phyloP scores from a whole-genome alignment of 202 grass and related monocot genomes.

The Thinopyrum obtusiflorum region DNA sequence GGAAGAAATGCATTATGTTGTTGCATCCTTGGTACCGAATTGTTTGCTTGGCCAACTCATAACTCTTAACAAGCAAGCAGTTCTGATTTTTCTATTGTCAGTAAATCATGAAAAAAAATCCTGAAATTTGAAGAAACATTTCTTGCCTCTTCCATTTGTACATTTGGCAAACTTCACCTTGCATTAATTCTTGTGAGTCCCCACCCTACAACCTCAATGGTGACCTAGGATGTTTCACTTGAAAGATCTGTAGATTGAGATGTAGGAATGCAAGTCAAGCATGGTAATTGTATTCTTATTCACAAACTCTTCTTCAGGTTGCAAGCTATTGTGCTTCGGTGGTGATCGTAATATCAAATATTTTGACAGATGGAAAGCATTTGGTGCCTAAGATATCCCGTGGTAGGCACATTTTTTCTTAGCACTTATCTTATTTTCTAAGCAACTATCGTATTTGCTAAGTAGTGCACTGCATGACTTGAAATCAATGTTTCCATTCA shows the following conservation, averaged over 20 bases:
- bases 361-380: constrained; percentile 69
- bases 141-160: constrained; percentile 26
- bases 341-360: constrained; percentile 83
- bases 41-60: not conserved
- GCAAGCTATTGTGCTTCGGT: constrained; percentile 53
- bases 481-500: constrained; percentile 31
- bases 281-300: not conserved
- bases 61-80: not conserved
- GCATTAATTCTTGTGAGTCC: not conserved
- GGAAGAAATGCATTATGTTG: constrained; percentile 9
- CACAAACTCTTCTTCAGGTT: constrained; percentile 53
- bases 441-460: constrained; percentile 5
- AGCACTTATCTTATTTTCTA: constrained; percentile 7
- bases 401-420: constrained; percentile 46
- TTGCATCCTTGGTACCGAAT: not conserved
- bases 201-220: not conserved
- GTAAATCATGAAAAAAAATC: constrained; percentile 9
- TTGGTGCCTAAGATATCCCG: constrained; percentile 44
- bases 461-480: constrained; percentile 26
- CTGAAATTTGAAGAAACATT: not conserved
- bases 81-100: not conserved
- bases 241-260: constrained; percentile 17
- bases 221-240: constrained; percentile 1
- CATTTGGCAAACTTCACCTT: constrained; percentile 1
- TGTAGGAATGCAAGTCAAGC: constrained; percentile 6